A percentile compares a stretch with the other conserved stretches of the same genome.
These are phyloP conservation scores for Trichomonas tenax DNA, from an alignment of 208 protist species.

Conservation along the genomic window DNA sequence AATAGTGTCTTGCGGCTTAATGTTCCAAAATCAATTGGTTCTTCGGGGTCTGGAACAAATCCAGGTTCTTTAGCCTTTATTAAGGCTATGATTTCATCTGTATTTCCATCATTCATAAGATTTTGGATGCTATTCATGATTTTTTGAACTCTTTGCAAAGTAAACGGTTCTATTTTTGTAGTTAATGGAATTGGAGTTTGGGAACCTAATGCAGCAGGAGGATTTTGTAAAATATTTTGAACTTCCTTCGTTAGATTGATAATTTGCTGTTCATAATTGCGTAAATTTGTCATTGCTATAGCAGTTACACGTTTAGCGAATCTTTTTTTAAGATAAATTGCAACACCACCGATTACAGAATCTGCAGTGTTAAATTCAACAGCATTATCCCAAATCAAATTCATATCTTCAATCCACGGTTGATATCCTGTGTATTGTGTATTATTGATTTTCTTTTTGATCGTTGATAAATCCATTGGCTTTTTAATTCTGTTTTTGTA, in stretches of 20 bases:
- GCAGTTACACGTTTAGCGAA: not conserved
- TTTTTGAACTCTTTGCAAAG: not conserved
- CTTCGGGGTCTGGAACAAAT: no score
- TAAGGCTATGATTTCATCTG: not conserved
- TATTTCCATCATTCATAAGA: not conserved
- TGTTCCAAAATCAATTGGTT: not conserved
- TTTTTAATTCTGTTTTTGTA: not conserved
- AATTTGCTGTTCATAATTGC: not conserved
- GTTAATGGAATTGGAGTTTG: not conserved
- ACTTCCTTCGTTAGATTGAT: not conserved
- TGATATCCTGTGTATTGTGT: not conserved
- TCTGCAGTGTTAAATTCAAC: not conserved
- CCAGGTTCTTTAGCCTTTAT: not conserved
- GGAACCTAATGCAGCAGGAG: not conserved
- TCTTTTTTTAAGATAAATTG: not conserved
- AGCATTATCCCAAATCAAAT: constrained; percentile 6
- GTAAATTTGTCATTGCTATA: not conserved
- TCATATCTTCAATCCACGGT: not conserved
- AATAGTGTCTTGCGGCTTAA: not conserved
- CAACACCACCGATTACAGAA: not conserved
- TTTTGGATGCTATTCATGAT: not conserved
- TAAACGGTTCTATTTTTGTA: not conserved
- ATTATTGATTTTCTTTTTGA: not conserved
- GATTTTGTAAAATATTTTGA: not conserved
- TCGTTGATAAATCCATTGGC: not conserved